A percentile compares a stretch with the other conserved stretches of the same genome.
Conservation (phyloP, 495 filamentous ascomycete genomes). For the Penicillium coffeae region DNA sequence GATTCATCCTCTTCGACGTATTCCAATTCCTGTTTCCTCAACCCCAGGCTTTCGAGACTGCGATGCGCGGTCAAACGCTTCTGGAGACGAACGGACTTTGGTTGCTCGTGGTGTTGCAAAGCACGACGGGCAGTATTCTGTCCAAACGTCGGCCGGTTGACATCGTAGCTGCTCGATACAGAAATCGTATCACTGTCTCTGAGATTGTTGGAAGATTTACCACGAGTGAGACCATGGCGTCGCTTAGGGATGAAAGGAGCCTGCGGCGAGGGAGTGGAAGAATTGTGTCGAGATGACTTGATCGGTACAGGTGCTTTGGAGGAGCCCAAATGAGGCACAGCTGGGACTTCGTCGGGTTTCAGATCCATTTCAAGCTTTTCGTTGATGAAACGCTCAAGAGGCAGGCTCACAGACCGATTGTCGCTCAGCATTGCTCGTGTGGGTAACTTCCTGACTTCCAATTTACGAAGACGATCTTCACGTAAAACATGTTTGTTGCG, state of each 20-base stretch:
- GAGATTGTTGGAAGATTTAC: constrained; percentile 19
- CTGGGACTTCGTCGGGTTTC: constrained; percentile 11
- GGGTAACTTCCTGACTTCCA: constrained; percentile 27
- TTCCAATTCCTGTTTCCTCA: constrained; percentile 26
- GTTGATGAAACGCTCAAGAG: constrained; percentile 45
- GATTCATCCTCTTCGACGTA: constrained; percentile 26
- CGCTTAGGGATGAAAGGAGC: constrained; percentile 12
- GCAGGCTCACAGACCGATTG: constrained; percentile 37
- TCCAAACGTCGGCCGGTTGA: constrained; percentile 10
- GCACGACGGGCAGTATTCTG: constrained; percentile 14
- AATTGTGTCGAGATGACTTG: constrained; percentile 4
- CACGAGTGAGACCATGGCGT: constrained; percentile 18
- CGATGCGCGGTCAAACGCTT: constrained; percentile 35
- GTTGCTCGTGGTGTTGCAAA: constrained; percentile 20
- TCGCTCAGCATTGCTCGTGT: constrained; percentile 23
- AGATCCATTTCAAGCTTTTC: constrained; percentile 35
- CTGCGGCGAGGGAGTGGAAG: constrained; percentile 10
- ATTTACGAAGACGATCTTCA: constrained; percentile 29
- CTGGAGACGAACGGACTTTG: constrained; percentile 24
- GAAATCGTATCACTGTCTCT: constrained; percentile 1
- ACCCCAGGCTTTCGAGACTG: constrained; percentile 37
- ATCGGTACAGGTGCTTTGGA: not conserved
- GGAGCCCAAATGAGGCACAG: constrained; percentile 5
- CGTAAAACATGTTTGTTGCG: constrained; percentile 32
- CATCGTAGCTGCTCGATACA: constrained; percentile 12